Base-by-base conservation (phyloP, 805 yeast genomes). In the Kurtzmaniella cleridarum region DNA sequence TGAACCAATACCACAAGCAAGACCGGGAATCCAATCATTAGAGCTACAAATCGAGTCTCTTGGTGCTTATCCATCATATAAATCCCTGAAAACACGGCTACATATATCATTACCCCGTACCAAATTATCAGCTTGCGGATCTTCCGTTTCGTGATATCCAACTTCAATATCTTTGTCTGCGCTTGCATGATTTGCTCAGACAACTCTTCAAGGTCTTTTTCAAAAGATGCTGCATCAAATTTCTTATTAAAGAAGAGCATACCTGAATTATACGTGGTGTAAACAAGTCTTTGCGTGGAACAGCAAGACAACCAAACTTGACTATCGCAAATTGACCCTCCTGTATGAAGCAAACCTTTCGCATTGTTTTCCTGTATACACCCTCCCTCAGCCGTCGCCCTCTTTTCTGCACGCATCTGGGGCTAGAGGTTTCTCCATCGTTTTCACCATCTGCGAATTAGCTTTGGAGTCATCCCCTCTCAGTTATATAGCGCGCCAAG, bases 141-240 rank as follows among this genome's bases (percentile, higher is more conserved):
- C 8, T 46, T 23, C 16, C 45, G 43, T 17, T 51, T 35, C 33
- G 45, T 47, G 9, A 32, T 35, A 6, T 44, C 36, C 36, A 63
- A 50, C 14, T 45, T 50, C 10, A 46, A 38, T 14, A 61, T 46
- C 29, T 59, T 63, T 30, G 50, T 56, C 17, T 50, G 47, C n/a
- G 56, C 53, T 33, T 41, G 48, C 9, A 53, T 51, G n/a, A 63
- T 61, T 10, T 50, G 47, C 30, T 53, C 53, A 6, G 59, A 53
- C 23, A 64, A 41, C 2, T 47, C 36, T n/a, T 57, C 60, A 14
- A 64, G 50, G 36, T 64, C 66, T 37, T 56, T 55, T 32, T 64
- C 70, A 44, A 60, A 64, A 10, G 39, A 37, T 15, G 57, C 58
- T 9, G 65, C 59, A 34, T 60, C 58, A 38, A 62, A 57, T 35